Percentiles rank a stretch among this genome's conserved stretches.
These are phyloP conservation scores for Cyberlindnera xishuangbannaensis DNA, from an alignment of 805 yeast genomes.

Conservation along the genomic window DNA sequence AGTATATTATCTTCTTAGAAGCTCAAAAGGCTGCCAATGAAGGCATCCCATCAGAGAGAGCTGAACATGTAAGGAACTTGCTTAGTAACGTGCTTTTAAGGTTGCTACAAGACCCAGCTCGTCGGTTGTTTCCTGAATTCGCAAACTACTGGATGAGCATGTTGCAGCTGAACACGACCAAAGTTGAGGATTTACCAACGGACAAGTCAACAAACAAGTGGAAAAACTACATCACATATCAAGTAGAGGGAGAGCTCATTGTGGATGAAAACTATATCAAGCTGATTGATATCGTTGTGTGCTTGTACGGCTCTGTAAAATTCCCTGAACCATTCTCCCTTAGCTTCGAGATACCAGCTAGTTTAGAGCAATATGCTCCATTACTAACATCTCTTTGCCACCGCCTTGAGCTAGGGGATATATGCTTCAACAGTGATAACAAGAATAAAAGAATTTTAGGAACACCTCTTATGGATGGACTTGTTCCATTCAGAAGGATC, in stretches of 20 bases:
- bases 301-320: not conserved
- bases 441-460: not conserved
- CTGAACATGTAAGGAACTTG: not conserved
- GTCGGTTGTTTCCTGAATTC: constrained; percentile 9
- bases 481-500: constrained; percentile 2
- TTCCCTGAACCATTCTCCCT: constrained; percentile 4
- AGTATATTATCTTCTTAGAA: not conserved
- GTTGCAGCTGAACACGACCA: not conserved
- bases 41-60: not conserved
- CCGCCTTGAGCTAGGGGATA: not conserved
- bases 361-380: constrained; percentile 1
- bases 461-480: not conserved
- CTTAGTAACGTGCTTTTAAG: constrained; percentile 3
- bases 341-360: constrained; percentile 1
- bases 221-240: constrained; percentile 14
- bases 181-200: not conserved
- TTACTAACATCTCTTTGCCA: not conserved
- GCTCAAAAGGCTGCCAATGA: not conserved
- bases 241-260: constrained; percentile 5
- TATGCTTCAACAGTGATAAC: not conserved
- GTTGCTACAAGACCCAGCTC: constrained; percentile 3
- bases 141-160: constrained; percentile 1
- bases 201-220: constrained; percentile 7
- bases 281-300: constrained; percentile 1
- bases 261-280: not conserved